Evolutionary conservation across 768 basidiomycete species (phyloP), one percentile per base, ranked within the genome.

Genomic region (Tylopilus sp.): DNA sequence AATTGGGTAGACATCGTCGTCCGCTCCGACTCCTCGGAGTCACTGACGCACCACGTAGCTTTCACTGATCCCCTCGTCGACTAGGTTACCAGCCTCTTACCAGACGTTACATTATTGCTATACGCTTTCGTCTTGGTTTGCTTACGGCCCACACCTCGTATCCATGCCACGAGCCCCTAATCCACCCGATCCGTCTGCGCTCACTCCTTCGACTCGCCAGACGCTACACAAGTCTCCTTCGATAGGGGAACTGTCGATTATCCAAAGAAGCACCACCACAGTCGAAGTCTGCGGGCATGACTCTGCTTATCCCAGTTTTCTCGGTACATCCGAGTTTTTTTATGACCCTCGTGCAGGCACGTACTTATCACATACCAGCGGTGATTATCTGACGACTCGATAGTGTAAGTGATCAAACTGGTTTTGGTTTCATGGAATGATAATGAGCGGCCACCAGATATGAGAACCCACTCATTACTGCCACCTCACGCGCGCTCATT

Each of bases 391-490:
- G 42, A 61, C 48, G 20, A 39, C 21, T 23, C 12, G 12, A 23
- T 13, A 69, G 66, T 69, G 62, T 69, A 53, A 69, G 60, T 68
- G n/a, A 49, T 31, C 28, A 42, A 40, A 25, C 18, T 40, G 21
- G n/a, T 28, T n/a, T 21, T 22, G 28, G 11, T 42, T 17, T 18
- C 26, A 28, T 33, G 12, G 25, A 47, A 21, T 44, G 47, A 55
- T 65, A 11, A 65, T 35, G 4, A 42, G 36, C 28, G 25, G 25
- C 25, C 33, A 33, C 31, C 55, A 86, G 85, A 60, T 91, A 91
- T 61, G 87, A 91, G 71, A 91, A 91, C 60, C 89, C 89, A 3
- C 66, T 86, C 55, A 63, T 91, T 36, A 89, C 87, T 30, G 86
- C 88, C 31, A 86, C 82, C 6, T 86, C 88, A 33, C 81, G 86